These are phyloP conservation scores for Maudiozyma humilis DNA, from an alignment of 1,139 yeast genomes.

Conservation along the genomic window DNA sequence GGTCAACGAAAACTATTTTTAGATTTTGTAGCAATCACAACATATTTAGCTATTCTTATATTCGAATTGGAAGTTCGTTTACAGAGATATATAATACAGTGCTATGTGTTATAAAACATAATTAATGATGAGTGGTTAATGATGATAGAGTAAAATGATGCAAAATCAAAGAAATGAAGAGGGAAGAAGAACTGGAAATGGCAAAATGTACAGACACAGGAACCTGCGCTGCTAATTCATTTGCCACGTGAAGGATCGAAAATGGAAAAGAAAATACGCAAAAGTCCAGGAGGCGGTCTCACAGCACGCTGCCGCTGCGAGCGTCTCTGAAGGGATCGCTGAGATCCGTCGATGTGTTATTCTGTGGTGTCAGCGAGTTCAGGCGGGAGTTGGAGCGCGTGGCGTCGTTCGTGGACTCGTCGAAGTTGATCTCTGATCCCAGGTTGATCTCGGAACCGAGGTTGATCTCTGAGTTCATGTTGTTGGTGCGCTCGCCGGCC, in stretches of 20 bases:
- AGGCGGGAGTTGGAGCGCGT: background rate
- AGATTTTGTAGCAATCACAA: too few relatives aligned
- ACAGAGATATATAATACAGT: background rate
- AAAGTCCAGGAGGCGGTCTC: too few relatives aligned
- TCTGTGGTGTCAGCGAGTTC: background rate
- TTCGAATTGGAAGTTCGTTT: background rate
- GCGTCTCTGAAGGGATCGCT: constrained; percentile 9
- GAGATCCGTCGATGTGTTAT: background rate
- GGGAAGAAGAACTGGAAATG: background rate
- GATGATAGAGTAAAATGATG: constrained; percentile 4
- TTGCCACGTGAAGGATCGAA: too few relatives aligned
- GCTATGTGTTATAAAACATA: background rate
- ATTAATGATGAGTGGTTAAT: background rate
- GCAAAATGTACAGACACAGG: too few relatives aligned
- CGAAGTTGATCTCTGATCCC: background rate
- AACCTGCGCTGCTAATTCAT: too few relatives aligned
- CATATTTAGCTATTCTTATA: too few relatives aligned
- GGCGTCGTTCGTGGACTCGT: background rate
- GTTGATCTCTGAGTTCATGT: background rate
- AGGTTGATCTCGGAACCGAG: background rate
- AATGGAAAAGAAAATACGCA: too few relatives aligned
- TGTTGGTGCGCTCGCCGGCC: background rate
- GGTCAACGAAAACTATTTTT: constrained; percentile 6
- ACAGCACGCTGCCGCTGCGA: background rate
- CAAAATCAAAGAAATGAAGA: background rate